A percentile compares a stretch with the other conserved stretches of the same genome.
Conservation (phyloP, 2,329 filamentous ascomycete genomes). For the Rhynchosporium secalis region DNA sequence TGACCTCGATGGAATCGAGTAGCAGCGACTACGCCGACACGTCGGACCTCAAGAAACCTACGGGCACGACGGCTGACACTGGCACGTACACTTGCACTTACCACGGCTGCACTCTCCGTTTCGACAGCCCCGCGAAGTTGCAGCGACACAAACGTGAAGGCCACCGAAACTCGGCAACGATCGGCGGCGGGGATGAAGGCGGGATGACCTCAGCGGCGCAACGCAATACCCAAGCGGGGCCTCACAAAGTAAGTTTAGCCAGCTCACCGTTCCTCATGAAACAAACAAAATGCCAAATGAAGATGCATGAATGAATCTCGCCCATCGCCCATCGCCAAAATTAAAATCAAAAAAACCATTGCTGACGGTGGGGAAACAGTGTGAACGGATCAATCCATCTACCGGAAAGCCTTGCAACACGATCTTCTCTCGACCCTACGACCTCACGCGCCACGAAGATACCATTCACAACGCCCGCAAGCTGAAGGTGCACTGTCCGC, state of each 20-base stretch:
- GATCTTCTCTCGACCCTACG: conserved; percentile 92
- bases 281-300: too few species aligned
- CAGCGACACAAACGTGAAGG: conserved; percentile 96
- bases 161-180: conserved; percentile 71
- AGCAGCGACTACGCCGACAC: conserved; percentile 42
- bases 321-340: too few species aligned
- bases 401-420: conserved; percentile 95
- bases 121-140: conserved; percentile 81
- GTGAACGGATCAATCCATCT: conserved; percentile 89
- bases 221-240: conserved; percentile 85
- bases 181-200: conserved; percentile 41
- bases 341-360: not conserved
- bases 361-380: conserved; percentile 43
- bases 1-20: conserved; percentile 45
- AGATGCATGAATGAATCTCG: too few species aligned
- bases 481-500: conserved; percentile 87
- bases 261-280: too few species aligned
- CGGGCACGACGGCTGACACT: conserved; percentile 67
- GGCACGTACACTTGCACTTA: conserved; percentile 97
- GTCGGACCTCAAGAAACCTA: conserved; percentile 49
- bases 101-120: conserved; percentile 83
- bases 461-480: conserved; percentile 96
- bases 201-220: conserved; percentile 54
- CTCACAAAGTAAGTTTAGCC: conserved; percentile 59
- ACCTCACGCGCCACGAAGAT: conserved; percentile 93